Base-by-base conservation (phyloP, 164 flowering plant genomes). In the Liriodendron chinense region DNA sequence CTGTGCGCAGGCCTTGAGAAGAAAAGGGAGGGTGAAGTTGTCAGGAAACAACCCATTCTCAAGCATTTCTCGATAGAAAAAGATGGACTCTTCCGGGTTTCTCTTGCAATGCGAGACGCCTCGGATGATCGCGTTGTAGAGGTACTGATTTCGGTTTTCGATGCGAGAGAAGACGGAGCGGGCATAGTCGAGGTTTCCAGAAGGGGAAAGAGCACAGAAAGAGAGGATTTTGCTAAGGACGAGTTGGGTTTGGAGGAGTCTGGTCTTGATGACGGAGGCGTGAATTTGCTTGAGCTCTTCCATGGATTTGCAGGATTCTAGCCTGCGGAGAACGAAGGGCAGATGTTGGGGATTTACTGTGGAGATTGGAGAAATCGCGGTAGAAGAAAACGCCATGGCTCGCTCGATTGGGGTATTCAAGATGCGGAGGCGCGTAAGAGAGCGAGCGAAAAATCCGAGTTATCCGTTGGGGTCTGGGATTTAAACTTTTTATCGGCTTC, bases 211-310 rank as follows among this genome's bases (percentile, higher is more conserved):
- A 43, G 79, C 65, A 26, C 72, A 77, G 47, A 72, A 77, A 47
- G 65, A 59, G 26, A 77, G 47, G 65, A 77, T 34, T 67, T 77
- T 77, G 71, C 72, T 68, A 65, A 72, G 26, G 61, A 77, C 75
- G 34, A 72, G 75, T 22, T 65, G 69, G 79, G 79, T 48, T 47
- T 77, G 79, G 16, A 57, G 65, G 47, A 26, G 56, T 22, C 75
- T 53, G 65, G 71, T 28, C 67, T 72, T 77, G 57, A 77, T 23
- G 43, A 77, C 67, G 47, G 71, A 16, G 21, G 75, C 72, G 50
- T 77, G 79, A 65, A 77, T 72, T 77, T 72, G 79, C 18, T 77
- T 77, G 28, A 76, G 65, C 48, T 77, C 79, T 22, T 72, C 20
- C 75, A 77, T 72, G 75, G 71, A 70, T 66, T 72, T 53, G 24